Conservation (phyloP, 73 alveolate species). For the Breviolum minutum region DNA sequence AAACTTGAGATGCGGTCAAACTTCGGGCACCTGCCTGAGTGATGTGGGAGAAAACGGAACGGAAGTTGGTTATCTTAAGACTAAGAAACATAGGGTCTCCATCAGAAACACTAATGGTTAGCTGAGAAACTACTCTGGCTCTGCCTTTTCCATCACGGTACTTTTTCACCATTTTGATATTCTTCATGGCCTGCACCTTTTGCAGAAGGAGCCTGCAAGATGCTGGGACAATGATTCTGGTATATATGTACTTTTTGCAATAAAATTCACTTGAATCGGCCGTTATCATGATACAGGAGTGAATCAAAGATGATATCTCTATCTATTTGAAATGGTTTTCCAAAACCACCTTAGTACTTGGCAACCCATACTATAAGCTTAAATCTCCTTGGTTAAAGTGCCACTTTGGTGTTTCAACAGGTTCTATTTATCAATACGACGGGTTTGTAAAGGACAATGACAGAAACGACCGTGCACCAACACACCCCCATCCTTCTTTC, state of each 20-base stretch:
- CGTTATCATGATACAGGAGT: too few species aligned
- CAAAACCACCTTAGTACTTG: not conserved
- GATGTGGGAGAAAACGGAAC: too few species aligned
- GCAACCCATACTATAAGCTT: not conserved
- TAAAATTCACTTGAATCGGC: too few species aligned
- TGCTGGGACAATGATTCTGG: not conserved
- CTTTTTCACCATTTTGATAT: conserved; percentile 1
- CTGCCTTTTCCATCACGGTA: not conserved
- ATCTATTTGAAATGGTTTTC: not conserved
- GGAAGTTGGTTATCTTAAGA: too few species aligned
- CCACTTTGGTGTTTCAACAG: too few species aligned
- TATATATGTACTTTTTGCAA: not conserved
- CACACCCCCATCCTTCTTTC: not conserved
- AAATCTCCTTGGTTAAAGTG: not conserved
- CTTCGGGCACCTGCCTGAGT: too few species aligned
- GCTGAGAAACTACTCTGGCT: not conserved
- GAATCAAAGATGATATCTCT: too few species aligned
- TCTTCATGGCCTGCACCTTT: not conserved
- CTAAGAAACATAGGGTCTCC: too few species aligned
- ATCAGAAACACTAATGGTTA: too few species aligned
- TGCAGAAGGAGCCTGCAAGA: not conserved
- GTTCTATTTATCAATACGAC: too few species aligned
- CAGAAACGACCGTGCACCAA: too few species aligned
- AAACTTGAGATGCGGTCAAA: not conserved
- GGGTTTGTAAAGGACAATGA: too few species aligned